These are phyloP conservation scores for Lumnitzera littorea DNA, from an alignment of 345 rosid species.

Conservation along the genomic window DNA sequence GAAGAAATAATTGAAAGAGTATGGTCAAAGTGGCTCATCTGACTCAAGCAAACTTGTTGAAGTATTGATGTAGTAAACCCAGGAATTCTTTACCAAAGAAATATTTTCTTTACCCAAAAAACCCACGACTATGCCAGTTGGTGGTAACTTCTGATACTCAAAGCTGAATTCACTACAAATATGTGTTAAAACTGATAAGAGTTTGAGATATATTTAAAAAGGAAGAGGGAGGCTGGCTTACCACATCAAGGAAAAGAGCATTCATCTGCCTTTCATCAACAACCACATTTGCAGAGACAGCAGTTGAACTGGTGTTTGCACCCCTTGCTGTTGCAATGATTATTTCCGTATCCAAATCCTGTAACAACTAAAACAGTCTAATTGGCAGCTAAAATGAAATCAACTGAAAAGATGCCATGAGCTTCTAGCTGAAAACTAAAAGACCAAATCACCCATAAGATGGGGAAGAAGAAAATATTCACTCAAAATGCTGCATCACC, in stretches of 20 bases:
- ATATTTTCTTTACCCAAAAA: no score
- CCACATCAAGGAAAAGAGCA: conserved; percentile 93
- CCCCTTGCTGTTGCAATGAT: conserved; percentile 83
- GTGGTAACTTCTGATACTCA: neutral
- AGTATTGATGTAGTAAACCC: no score
- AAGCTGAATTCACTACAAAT: neutral
- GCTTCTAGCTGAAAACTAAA: no score
- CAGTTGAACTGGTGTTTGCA: conserved; percentile 50
- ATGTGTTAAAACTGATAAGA: neutral
- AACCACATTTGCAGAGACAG: conserved; percentile 79
- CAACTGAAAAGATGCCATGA: neutral
- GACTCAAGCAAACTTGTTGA: no score
- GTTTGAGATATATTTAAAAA: neutral
- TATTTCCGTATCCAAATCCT: conserved; percentile 89
- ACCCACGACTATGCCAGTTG: no score
- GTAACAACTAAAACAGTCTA: conserved; percentile 14
- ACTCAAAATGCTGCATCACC: no score
- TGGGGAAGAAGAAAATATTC: no score
- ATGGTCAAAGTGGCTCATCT: no score
- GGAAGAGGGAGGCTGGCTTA: conserved; percentile 30
- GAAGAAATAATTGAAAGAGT: no score
- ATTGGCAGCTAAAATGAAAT: neutral
- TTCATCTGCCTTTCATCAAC: conserved; percentile 97
- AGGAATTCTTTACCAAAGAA: no score
- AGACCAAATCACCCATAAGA: no score